These are phyloP conservation scores for Zasmidium citrigriseum DNA, from an alignment of 2,329 filamentous ascomycete genomes.

Conservation along the genomic window DNA sequence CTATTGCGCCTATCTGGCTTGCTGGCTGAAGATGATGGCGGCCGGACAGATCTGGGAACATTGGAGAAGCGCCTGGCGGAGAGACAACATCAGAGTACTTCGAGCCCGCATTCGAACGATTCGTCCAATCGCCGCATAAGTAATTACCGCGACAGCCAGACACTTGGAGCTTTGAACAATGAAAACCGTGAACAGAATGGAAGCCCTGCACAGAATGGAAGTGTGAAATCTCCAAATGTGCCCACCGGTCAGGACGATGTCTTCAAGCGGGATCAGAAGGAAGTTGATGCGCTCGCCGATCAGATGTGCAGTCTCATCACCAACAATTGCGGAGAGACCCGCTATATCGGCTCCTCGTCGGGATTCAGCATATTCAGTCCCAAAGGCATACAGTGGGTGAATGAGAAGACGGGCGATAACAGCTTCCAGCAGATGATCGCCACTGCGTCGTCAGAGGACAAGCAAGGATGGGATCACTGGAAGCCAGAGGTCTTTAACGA, in stretches of 20 bases:
- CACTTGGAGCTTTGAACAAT: conserved; percentile 12
- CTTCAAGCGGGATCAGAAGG: conserved; percentile 11
- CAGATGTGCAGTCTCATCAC: conserved; percentile 99
- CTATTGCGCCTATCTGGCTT: conserved; percentile 83
- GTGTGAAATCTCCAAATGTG: conserved; percentile 11
- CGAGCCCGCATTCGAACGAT: conserved; percentile 36
- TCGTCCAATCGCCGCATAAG: conserved; percentile 14
- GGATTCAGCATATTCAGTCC: conserved; percentile 99
- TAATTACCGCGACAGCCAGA: conserved; percentile 11
- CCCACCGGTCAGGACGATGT: conserved; percentile 5
- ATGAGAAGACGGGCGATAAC: conserved; percentile 92
- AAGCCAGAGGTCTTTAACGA: conserved; percentile 96
- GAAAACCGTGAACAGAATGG: conserved; percentile 10
- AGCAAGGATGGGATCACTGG: conserved; percentile 97
- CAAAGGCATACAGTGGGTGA: conserved; percentile 98
- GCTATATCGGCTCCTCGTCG: conserved; percentile 95
- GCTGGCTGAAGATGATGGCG: conserved; percentile 80
- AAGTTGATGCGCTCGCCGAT: conserved; percentile 67
- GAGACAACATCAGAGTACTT: conserved; percentile 36
- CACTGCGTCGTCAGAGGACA: conserved; percentile 78
- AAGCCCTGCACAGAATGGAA: conserved; percentile 8
- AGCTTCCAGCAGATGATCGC: conserved; percentile 96
- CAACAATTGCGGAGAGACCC: conserved; percentile 89
- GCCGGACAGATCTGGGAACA: conserved; percentile 82
- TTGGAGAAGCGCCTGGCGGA: conserved; percentile 74